phyloP scores from a whole-genome alignment of 169 alveolate genomes.

The Miamiensis avidus region DNA sequence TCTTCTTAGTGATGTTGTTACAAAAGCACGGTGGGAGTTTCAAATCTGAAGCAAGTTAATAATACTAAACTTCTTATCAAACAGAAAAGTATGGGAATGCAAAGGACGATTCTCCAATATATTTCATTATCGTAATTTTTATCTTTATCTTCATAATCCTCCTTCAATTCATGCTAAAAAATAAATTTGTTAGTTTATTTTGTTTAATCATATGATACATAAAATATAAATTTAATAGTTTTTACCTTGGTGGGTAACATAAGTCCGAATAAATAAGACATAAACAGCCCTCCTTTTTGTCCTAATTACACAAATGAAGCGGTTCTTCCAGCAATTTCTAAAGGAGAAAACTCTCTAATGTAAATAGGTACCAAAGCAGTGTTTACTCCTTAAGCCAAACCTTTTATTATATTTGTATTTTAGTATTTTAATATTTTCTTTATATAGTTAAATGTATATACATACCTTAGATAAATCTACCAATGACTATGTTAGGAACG shows the following conservation, averaged over 20 bases:
- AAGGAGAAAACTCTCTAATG: slow-evolving; percentile 25
- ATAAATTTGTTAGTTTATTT: too few species aligned
- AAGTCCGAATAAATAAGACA: slow-evolving; percentile 4
- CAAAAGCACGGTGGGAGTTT: slow-evolving; percentile 7
- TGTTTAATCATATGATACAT: too few species aligned
- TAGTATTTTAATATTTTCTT: too few species aligned
- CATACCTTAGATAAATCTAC: slow-evolving; percentile 18
- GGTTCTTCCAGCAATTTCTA: slow-evolving; percentile 23
- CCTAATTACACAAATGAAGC: neutral
- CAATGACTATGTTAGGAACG: slow-evolving; percentile 6
- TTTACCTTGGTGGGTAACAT: neutral
- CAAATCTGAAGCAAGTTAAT: neutral
- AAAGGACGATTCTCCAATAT: slow-evolving; percentile 16
- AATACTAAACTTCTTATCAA: neutral
- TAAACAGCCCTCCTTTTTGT: slow-evolving; percentile 7
- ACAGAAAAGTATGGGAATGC: slow-evolving; percentile 7
- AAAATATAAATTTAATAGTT: too few species aligned
- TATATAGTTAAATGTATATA: too few species aligned
- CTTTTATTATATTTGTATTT: neutral
- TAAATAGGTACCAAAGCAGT: slow-evolving; percentile 18
- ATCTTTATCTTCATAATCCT: neutral
- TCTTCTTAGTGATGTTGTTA: slow-evolving; percentile 13
- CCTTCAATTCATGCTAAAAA: neutral
- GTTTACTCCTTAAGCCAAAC: neutral
- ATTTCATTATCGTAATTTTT: neutral